phyloP scores from a whole-genome alignment of 1,284 basidiomycete genomes.

The Naganishia cerealis region DNA sequence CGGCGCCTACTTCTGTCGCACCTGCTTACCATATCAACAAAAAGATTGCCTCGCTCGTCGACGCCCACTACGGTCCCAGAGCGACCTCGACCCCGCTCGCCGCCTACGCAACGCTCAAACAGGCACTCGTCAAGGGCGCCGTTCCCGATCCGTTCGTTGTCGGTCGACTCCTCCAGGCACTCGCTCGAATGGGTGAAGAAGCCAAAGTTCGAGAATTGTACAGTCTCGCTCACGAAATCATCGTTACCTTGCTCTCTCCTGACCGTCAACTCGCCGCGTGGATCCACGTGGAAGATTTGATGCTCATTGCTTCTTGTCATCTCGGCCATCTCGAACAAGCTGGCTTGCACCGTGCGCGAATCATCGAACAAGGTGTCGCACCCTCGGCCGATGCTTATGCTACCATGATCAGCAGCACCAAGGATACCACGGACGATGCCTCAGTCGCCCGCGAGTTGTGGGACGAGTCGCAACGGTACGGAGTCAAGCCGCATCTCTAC shows the following conservation, averaged over 20 bases:
- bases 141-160: slow-evolving; percentile 54
- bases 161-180: slow-evolving; percentile 65
- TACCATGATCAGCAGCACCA: slow-evolving; percentile 78
- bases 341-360: slow-evolving; percentile 73
- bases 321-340: slow-evolving; percentile 75
- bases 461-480: slow-evolving; percentile 70
- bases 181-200: slow-evolving; percentile 66
- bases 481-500: slow-evolving; percentile 75
- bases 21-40: slow-evolving; percentile 17
- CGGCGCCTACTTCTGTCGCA: slow-evolving; percentile 14
- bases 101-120: slow-evolving; percentile 32
- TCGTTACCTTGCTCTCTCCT: slow-evolving; percentile 52
- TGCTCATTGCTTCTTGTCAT: slow-evolving; percentile 81
- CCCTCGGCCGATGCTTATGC: slow-evolving; percentile 88
- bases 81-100: slow-evolving; percentile 31
- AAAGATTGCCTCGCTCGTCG: slow-evolving; percentile 5
- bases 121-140: slow-evolving; percentile 30
- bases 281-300: slow-evolving; percentile 78
- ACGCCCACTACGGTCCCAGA: slow-evolving; percentile 27
- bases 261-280: slow-evolving; percentile 60
- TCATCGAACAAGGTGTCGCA: slow-evolving; percentile 72
- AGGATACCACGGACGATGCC: slow-evolving; percentile 91
- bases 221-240: slow-evolving; percentile 65
- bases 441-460: slow-evolving; percentile 79
- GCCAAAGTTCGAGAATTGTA: slow-evolving; percentile 69